Percentiles rank a stretch among this genome's conserved stretches.
Evolutionary conservation across 139 green algal species (phyloP).

Genomic region (Diplosphaera chodatii): DNA sequence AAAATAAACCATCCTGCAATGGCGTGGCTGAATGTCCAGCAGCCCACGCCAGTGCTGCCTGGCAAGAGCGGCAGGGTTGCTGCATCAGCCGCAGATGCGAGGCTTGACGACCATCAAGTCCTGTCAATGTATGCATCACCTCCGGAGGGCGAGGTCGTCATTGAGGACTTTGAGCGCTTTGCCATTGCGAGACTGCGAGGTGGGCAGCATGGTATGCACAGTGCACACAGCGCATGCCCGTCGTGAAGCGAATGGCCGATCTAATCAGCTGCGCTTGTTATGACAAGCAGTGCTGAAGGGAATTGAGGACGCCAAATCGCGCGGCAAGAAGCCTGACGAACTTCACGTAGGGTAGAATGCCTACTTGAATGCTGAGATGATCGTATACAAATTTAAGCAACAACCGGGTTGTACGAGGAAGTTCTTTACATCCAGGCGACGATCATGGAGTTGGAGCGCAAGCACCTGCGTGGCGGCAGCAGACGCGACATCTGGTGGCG

Average conservation of each 20-base stretch:
- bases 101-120: neutral
- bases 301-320: constrained; percentile 73
- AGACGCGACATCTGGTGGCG: neutral
- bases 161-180: constrained; percentile 92
- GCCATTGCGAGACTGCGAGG: constrained; percentile 80
- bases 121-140: constrained; percentile 71
- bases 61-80: neutral
- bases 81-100: neutral
- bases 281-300: constrained; percentile 86
- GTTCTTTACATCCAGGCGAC: neutral
- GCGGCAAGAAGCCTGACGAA: constrained; percentile 48
- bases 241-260: no score
- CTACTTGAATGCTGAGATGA: no score
- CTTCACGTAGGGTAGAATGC: no score
- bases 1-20: no score
- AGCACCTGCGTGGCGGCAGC: constrained; percentile 29
- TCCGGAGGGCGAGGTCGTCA: constrained; percentile 64
- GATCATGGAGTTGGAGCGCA: constrained; percentile 27
- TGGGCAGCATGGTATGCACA: no score
- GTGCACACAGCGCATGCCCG: no score
- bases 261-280: no score
- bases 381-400: no score
- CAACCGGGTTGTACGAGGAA: no score
- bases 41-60: neutral
- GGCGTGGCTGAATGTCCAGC: constrained; percentile 1